Evolutionary conservation across 2,329 filamentous ascomycete genomes (phyloP).

Genomic region (Blumeriella jaapii): DNA sequence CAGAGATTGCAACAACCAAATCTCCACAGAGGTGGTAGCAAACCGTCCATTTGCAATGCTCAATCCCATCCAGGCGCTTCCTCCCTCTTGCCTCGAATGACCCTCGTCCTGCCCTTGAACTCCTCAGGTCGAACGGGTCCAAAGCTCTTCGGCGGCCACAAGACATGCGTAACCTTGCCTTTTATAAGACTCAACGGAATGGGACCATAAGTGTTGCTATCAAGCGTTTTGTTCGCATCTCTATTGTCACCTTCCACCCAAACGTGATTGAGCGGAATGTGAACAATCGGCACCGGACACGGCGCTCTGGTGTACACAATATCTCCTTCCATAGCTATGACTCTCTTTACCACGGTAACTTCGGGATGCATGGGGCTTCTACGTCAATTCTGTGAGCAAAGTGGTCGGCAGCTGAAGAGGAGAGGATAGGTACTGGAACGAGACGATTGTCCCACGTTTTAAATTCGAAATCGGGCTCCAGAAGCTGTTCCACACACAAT

Average conservation of each 20-base stretch:
- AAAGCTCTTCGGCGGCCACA: slow-evolving; percentile 55
- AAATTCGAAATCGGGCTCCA: slow-evolving; percentile 46
- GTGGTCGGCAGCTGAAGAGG: background rate
- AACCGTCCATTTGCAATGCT: too few species aligned
- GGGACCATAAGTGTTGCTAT: slow-evolving; percentile 87
- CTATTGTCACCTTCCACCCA: slow-evolving; percentile 81
- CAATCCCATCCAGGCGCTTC: slow-evolving; percentile 14
- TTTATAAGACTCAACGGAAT: slow-evolving; percentile 64
- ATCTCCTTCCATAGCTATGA: slow-evolving; percentile 74
- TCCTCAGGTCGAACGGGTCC: slow-evolving; percentile 48
- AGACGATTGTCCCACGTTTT: slow-evolving; percentile 63
- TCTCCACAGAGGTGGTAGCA: too few species aligned
- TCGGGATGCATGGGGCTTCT: slow-evolving; percentile 65
- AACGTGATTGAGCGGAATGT: slow-evolving; percentile 72
- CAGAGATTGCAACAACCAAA: too few species aligned
- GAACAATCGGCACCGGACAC: slow-evolving; percentile 43
- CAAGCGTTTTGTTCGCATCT: slow-evolving; percentile 53
- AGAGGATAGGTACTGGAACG: slow-evolving; percentile 43
- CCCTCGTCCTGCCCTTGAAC: slow-evolving; percentile 30
- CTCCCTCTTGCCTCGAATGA: slow-evolving; percentile 27
- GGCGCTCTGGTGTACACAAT: slow-evolving; percentile 53
- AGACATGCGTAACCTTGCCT: slow-evolving; percentile 59
- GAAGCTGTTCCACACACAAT: slow-evolving; percentile 49
- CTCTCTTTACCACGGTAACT: slow-evolving; percentile 63
- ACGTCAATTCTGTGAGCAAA: background rate